phyloP scores from a whole-genome alignment of 2,329 filamentous ascomycete genomes.

The Colletotrichum phormii region DNA sequence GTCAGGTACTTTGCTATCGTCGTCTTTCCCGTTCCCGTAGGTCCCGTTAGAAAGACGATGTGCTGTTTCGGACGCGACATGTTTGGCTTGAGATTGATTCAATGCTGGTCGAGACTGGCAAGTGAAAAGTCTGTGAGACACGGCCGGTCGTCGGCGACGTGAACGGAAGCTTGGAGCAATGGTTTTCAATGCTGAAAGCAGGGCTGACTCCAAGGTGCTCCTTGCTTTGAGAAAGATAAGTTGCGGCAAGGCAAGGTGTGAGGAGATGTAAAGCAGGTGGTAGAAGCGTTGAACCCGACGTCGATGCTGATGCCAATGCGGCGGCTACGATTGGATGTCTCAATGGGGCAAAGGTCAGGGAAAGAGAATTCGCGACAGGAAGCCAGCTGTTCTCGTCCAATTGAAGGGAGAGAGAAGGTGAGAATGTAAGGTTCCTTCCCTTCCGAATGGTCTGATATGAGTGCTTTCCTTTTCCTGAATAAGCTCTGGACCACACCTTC shows the following conservation, averaged over 20 bases:
- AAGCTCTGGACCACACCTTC: not conserved
- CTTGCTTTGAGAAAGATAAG: not conserved
- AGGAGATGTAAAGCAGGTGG: not conserved
- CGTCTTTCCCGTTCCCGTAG: conserved; percentile 72
- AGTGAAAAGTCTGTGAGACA: not conserved
- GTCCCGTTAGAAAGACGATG: conserved; percentile 71
- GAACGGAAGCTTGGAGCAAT: not conserved
- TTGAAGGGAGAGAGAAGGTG: not conserved
- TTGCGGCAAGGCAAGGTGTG: not conserved
- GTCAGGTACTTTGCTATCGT: conserved; percentile 66
- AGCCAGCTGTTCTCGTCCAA: not conserved
- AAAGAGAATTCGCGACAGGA: not conserved
- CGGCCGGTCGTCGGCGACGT: not conserved
- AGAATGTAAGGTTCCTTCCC: not conserved
- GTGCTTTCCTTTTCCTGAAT: not conserved
- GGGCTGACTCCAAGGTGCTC: conserved; percentile 2
- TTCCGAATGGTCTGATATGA: conserved; percentile 19
- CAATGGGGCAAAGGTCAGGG: not conserved
- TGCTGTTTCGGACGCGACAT: conserved; percentile 47
- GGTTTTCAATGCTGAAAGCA: not conserved
- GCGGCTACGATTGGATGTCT: not conserved
- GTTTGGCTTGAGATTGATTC: not conserved
- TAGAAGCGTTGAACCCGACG: not conserved
- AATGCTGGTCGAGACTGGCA: not conserved
- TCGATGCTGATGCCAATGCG: not conserved